A percentile compares a stretch with the other conserved stretches of the same genome.
These are phyloP conservation scores for Ogataea salicorniae DNA, from an alignment of 805 yeast species.

Conservation along the genomic window DNA sequence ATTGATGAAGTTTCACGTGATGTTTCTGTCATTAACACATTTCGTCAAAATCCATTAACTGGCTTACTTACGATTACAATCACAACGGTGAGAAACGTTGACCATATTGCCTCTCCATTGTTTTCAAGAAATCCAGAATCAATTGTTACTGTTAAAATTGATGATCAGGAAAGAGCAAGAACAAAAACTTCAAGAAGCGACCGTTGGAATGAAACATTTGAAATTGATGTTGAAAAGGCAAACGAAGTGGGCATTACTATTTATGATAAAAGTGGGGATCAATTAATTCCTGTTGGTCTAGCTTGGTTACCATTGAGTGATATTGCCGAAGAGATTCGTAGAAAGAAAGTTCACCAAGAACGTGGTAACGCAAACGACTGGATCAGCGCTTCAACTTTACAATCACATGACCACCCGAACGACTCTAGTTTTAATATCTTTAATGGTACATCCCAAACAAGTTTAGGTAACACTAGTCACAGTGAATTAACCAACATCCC, in stretches of 20 bases:
- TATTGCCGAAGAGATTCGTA: constrained; percentile 90
- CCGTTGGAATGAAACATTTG: constrained; percentile 79
- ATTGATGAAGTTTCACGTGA: constrained; percentile 63
- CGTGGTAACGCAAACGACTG: constrained; percentile 66
- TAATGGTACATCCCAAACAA: background rate
- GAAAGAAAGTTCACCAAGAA: constrained; percentile 75
- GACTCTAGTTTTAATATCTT: constrained; percentile 3
- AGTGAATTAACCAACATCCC: background rate
- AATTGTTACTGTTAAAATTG: constrained; percentile 71
- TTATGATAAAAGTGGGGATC: constrained; percentile 69
- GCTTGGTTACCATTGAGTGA: constrained; percentile 90
- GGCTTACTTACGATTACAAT: constrained; percentile 76
- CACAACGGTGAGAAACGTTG: constrained; percentile 79
- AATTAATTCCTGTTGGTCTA: constrained; percentile 80
- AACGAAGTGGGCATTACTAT: constrained; percentile 88
- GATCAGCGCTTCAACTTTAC: constrained; percentile 71
- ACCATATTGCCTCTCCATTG: constrained; percentile 84
- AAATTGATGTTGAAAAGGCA: constrained; percentile 79
- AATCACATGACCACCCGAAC: constrained; percentile 1
- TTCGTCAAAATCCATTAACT: constrained; percentile 75
- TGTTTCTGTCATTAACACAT: constrained; percentile 60
- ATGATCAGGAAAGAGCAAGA: constrained; percentile 77
- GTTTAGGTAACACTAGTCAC: background rate
- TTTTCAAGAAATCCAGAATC: constrained; percentile 78
- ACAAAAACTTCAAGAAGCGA: constrained; percentile 74